Base-by-base conservation (phyloP, 208 protist species). In the Wallacemonas rigidus region DNA sequence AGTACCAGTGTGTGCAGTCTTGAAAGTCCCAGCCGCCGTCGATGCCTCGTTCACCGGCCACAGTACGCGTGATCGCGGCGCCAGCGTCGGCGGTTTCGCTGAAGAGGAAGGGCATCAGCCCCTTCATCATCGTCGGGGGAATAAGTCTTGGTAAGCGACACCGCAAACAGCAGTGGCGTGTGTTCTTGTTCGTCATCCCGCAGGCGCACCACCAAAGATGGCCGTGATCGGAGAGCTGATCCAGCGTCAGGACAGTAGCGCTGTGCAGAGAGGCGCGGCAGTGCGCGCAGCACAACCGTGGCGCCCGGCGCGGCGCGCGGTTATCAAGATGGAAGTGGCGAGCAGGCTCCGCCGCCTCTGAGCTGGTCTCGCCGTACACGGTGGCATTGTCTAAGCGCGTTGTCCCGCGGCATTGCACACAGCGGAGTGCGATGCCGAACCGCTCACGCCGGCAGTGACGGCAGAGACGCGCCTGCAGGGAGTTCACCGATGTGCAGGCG, bases 191-290 rank as follows among this genome's bases (percentile, higher is more conserved):
- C 43, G 79, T 70, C 3, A 81, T 61, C 3, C 90, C 90, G 45
- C 90, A 95, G 44, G 72, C 83, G 58, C 90, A 95, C 72, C 82
- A 87, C 90, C 90, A 95, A 56, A 73, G 60, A 50, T 79, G 60
- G 3, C 7, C 14, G 53, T 43, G 67, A 8, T 63, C 40, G 50
- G 65, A 40, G 47, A 48, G 41, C 40, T 53, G 5, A 3, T 53
- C 74, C 35, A 56, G 55, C 9, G 63, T 55, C 4, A 65, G 51
- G 3, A 88, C 74, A 3, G 55, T 70, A 36, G 79, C 85, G 39
- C 86, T 85, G 62, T 95, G 90, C 41, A 95, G 71, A 1, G 81
- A 50, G 53, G 53, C 48, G 51, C 44, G 14, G 62, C 90, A 95
- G 2, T 72, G 70, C 26, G 44, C 56, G 57, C 90, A 95, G 38